Evolutionary conservation across 164 flowering plant genomes (phyloP).

Genomic region (Magnolia changhungtana): DNA sequence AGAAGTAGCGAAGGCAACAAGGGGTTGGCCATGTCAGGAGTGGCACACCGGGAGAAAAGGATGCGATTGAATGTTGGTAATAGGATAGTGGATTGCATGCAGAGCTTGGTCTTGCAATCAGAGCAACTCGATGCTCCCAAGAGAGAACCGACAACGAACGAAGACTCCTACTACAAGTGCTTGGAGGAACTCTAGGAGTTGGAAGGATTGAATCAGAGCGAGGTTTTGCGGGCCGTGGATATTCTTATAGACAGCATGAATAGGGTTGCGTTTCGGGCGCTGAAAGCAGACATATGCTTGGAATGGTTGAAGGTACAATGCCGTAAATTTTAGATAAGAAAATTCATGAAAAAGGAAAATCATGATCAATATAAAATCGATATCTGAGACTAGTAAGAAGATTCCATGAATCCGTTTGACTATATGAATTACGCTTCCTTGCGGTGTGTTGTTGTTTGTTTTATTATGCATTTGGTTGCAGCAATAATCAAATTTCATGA

Average conservation of each 20-base stretch:
- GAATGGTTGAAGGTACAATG: background rate
- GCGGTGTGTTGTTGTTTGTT: too few species aligned
- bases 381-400: too few species aligned
- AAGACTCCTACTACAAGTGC: background rate
- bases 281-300: background rate
- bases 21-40: background rate
- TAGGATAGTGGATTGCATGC: background rate
- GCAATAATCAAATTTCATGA: too few species aligned
- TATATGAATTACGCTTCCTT: too few species aligned
- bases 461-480: too few species aligned
- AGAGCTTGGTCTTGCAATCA: background rate
- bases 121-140: background rate
- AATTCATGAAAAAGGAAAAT: too few species aligned
- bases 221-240: background rate
- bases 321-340: too few species aligned
- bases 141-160: background rate
- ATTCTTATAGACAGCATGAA: background rate
- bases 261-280: background rate
- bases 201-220: background rate
- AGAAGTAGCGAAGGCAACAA: background rate
- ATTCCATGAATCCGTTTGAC: too few species aligned
- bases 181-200: background rate
- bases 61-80: background rate
- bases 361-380: too few species aligned
- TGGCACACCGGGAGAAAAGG: background rate